Evolutionary conservation across 306 rosid species (phyloP).

Genomic region (Trichosanthes cucumerina): DNA sequence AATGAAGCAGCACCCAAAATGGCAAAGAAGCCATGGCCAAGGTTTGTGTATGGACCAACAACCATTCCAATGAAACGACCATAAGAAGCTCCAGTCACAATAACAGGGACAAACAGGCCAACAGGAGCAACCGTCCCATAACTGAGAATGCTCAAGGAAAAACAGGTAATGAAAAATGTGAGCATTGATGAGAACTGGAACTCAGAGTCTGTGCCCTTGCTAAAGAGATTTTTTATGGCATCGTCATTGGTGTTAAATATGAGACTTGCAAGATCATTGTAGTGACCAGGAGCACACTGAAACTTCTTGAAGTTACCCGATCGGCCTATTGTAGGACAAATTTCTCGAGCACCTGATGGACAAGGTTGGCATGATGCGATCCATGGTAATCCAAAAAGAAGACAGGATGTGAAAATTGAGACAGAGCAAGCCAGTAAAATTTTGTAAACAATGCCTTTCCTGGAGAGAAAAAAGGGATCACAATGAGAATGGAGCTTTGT

Average conservation of each 20-base stretch:
- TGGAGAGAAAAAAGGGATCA: conserved; percentile 21
- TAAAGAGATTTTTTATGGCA: conserved; percentile 82
- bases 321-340: conserved; percentile 90
- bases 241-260: conserved; percentile 91
- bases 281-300: conserved; percentile 60
- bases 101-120: conserved; percentile 85
- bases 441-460: conserved; percentile 64
- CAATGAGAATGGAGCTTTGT: conserved; percentile 13
- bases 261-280: conserved; percentile 96
- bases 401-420: conserved; percentile 75
- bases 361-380: conserved; percentile 71
- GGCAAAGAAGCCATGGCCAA: conserved; percentile 81
- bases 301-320: conserved; percentile 98
- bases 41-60: conserved; percentile 38
- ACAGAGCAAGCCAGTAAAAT: conserved; percentile 56
- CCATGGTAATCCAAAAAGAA: conserved; percentile 93
- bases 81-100: conserved; percentile 88
- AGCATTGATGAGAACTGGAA: conserved; percentile 45
- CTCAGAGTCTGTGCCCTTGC: conserved; percentile 61
- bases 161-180: conserved; percentile 61
- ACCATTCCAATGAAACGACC: conserved; percentile 89
- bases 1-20: conserved; percentile 88
- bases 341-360: conserved; percentile 60
- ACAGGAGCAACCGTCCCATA: conserved; percentile 81
- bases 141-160: conserved; percentile 62